Conservation (phyloP, 2,329 filamentous ascomycete genomes). For the Aspergillus chevalieri region DNA sequence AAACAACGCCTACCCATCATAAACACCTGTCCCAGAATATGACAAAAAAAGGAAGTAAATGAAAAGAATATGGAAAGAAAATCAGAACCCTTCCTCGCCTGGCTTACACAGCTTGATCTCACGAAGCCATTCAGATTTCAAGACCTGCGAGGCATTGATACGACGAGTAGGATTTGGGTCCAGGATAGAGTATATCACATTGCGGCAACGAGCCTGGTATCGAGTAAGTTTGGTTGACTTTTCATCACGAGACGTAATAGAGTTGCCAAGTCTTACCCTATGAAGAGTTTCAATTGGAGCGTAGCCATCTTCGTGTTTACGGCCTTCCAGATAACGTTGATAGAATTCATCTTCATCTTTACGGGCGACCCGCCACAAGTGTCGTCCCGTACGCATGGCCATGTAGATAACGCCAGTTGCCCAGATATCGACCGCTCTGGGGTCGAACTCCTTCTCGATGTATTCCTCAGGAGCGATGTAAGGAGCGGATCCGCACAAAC, state of each 20-base stretch:
- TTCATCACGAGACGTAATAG: background rate
- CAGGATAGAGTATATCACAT: slow-evolving; percentile 97
- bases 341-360: slow-evolving; percentile 98
- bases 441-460: slow-evolving; percentile 89
- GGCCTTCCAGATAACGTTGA: slow-evolving; percentile 83
- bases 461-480: slow-evolving; percentile 99
- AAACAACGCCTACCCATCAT: slow-evolving; percentile 4
- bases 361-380: slow-evolving; percentile 94
- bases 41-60: slow-evolving; percentile 3
- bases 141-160: slow-evolving; percentile 90
- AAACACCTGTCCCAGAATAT: background rate
- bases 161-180: slow-evolving; percentile 89
- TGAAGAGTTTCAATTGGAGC: slow-evolving; percentile 92
- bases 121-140: slow-evolving; percentile 97
- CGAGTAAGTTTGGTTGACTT: slow-evolving; percentile 11
- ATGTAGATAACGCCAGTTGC: slow-evolving; percentile 99
- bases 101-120: slow-evolving; percentile 97
- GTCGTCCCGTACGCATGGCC: slow-evolving; percentile 95
- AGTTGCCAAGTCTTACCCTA: slow-evolving; percentile 59
- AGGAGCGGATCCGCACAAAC: slow-evolving; percentile 89
- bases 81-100: slow-evolving; percentile 83
- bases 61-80: slow-evolving; percentile 1
- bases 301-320: slow-evolving; percentile 91
- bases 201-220: slow-evolving; percentile 81
- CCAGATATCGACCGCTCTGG: slow-evolving; percentile 96